Evolutionary conservation across 768 basidiomycete genomes (phyloP).

Genomic region (Lactarius sanguifluus): DNA sequence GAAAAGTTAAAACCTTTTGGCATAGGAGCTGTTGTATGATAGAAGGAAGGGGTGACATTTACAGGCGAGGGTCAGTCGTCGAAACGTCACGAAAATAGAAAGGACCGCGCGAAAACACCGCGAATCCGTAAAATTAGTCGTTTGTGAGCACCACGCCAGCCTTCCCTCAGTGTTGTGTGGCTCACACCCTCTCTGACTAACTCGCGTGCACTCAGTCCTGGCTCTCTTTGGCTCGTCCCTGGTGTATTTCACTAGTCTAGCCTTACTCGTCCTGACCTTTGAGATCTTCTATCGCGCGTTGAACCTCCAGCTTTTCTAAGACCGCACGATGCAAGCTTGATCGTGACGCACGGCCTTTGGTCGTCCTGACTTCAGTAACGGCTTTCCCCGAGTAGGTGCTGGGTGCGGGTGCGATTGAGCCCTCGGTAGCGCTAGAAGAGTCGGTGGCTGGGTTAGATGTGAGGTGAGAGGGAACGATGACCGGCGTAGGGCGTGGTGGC

Average conservation of each 20-base stretch:
- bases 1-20: conserved; percentile 73
- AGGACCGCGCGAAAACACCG: too few relatives aligned
- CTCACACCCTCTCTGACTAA: too few relatives aligned
- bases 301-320: conserved; percentile 71
- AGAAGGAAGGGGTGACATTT: too few relatives aligned
- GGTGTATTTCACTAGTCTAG: neutral
- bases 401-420: conserved; percentile 8
- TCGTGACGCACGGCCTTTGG: conserved; percentile 33
- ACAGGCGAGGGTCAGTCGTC: too few relatives aligned
- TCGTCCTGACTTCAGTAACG: conserved; percentile 28
- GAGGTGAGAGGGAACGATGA: conserved; percentile 73
- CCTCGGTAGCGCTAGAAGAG: neutral
- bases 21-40: neutral
- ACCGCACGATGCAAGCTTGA: conserved; percentile 74
- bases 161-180: too few relatives aligned
- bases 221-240: too few relatives aligned
- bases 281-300: conserved; percentile 63
- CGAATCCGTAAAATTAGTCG: too few relatives aligned
- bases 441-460: conserved; percentile 33
- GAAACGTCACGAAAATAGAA: too few relatives aligned
- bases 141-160: too few relatives aligned
- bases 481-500: conserved; percentile 72
- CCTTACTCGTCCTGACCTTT: conserved; percentile 20
- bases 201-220: too few relatives aligned
- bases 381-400: conserved; percentile 18